phyloP scores from a whole-genome alignment of 306 rosid species.

The Cicer bijugum region DNA sequence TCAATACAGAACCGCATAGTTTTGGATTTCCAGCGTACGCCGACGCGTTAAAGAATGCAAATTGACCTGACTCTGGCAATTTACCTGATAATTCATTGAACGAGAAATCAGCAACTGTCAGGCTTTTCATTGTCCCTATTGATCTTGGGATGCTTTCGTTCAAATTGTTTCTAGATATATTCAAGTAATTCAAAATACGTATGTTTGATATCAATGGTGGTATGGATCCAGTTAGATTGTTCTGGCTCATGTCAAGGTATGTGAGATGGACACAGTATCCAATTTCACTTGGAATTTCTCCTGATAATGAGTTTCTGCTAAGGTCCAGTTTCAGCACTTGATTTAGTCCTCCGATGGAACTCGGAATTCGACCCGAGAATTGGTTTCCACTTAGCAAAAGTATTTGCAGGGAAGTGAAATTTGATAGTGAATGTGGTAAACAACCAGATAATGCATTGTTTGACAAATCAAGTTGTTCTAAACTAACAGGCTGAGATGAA shows the following conservation, averaged over 20 bases:
- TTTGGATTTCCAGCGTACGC: slow-evolving; percentile 83
- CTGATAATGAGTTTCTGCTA: slow-evolving; percentile 66
- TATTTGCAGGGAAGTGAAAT: slow-evolving; percentile 69
- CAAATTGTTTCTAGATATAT: slow-evolving; percentile 74
- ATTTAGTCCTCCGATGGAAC: slow-evolving; percentile 67
- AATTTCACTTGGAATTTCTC: slow-evolving; percentile 64
- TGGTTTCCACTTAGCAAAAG: slow-evolving; percentile 71
- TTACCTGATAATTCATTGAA: slow-evolving; percentile 82
- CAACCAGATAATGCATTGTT: slow-evolving; percentile 75
- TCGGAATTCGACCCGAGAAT: slow-evolving; percentile 77
- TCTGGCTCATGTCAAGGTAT: slow-evolving; percentile 87
- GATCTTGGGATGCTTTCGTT: slow-evolving; percentile 67
- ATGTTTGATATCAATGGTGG: slow-evolving; percentile 65
- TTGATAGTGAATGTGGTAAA: slow-evolving; percentile 67
- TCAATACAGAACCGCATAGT: slow-evolving; percentile 68
- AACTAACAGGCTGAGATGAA: slow-evolving; percentile 55
- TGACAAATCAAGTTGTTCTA: slow-evolving; percentile 75
- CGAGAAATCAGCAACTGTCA: slow-evolving; percentile 89
- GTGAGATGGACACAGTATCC: slow-evolving; percentile 67
- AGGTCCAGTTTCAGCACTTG: slow-evolving; percentile 72
- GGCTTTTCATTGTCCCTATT: slow-evolving; percentile 77
- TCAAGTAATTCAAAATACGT: slow-evolving; percentile 66
- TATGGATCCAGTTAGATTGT: slow-evolving; percentile 78
- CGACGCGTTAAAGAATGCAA: slow-evolving; percentile 74
- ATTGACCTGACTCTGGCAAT: slow-evolving; percentile 82